phyloP scores from a whole-genome alignment of 768 basidiomycete species.

The Xerocomellus chrysenteron region DNA sequence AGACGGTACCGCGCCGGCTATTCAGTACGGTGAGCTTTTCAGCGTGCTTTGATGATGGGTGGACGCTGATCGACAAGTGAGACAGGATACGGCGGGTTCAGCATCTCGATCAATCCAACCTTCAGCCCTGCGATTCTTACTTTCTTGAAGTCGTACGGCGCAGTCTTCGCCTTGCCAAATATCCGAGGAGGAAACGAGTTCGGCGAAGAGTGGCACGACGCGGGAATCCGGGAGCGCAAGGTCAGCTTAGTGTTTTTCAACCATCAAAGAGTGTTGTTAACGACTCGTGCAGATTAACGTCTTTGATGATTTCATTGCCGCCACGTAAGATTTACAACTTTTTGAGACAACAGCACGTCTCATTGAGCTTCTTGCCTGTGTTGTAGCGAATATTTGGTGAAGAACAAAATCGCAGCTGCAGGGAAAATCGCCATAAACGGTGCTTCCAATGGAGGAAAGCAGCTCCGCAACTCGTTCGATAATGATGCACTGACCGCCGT shows the following conservation, averaged over 20 bases:
- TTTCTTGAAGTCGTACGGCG: slow-evolving; percentile 69
- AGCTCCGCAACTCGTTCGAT: background rate
- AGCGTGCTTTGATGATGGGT: background rate
- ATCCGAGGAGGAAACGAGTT: slow-evolving; percentile 76
- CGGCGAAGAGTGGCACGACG: slow-evolving; percentile 83
- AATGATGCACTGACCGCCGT: background rate
- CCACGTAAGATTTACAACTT: slow-evolving; percentile 50
- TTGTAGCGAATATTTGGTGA: slow-evolving; percentile 65
- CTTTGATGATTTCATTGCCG: slow-evolving; percentile 82
- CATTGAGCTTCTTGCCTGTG: background rate
- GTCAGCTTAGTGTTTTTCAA: slow-evolving; percentile 33
- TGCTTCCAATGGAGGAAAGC: slow-evolving; percentile 75
- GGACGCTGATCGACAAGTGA: background rate
- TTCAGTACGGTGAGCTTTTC: slow-evolving; percentile 63
- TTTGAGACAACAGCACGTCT: background rate
- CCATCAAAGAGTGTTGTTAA: slow-evolving; percentile 3
- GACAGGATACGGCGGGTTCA: slow-evolving; percentile 81
- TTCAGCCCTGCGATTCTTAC: slow-evolving; percentile 73
- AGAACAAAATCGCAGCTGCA: slow-evolving; percentile 63
- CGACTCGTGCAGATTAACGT: slow-evolving; percentile 52
- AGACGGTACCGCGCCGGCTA: slow-evolving; percentile 73
- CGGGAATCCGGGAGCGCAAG: slow-evolving; percentile 69
- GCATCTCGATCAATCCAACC: slow-evolving; percentile 65
- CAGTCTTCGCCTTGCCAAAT: slow-evolving; percentile 57
- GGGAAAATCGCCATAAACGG: slow-evolving; percentile 79